These are phyloP conservation scores for Acacia concinna DNA, from an alignment of 331 rosid species.

Conservation along the genomic window DNA sequence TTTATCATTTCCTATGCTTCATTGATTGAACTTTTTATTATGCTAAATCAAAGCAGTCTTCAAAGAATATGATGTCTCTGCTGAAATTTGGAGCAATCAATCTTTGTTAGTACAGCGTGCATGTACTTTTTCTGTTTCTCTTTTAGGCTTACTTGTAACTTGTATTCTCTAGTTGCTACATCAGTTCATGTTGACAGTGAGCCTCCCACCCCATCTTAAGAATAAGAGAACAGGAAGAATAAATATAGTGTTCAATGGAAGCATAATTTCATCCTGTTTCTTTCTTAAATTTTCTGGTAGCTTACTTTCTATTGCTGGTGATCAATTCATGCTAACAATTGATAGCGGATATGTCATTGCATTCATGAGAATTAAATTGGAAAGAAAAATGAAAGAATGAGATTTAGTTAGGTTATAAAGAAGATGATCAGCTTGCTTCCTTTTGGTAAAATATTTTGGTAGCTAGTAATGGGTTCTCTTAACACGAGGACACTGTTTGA, in stretches of 20 bases:
- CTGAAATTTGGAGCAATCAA: neutral
- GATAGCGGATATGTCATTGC: neutral
- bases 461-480: slow-evolving; percentile 17
- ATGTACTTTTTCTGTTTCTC: neutral
- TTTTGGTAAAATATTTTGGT: slow-evolving; percentile 14
- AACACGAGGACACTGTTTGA: slow-evolving; percentile 20
- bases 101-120: neutral
- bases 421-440: slow-evolving; percentile 25
- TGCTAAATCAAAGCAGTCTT: neutral
- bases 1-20: neutral
- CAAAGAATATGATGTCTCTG: neutral
- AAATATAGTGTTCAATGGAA: neutral
- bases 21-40: neutral
- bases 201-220: neutral
- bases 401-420: slow-evolving; percentile 2
- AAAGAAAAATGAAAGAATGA: neutral
- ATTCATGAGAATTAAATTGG: neutral
- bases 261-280: slow-evolving; percentile 17
- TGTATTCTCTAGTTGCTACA: neutral
- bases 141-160: neutral
- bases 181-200: neutral
- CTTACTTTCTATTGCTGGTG: neutral
- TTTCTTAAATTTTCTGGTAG: slow-evolving; percentile 4
- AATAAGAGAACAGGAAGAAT: neutral
- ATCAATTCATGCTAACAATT: slow-evolving; percentile 19